phyloP scores from a whole-genome alignment of 2,329 filamentous ascomycete species.

The Colletotrichum endophyticum region DNA sequence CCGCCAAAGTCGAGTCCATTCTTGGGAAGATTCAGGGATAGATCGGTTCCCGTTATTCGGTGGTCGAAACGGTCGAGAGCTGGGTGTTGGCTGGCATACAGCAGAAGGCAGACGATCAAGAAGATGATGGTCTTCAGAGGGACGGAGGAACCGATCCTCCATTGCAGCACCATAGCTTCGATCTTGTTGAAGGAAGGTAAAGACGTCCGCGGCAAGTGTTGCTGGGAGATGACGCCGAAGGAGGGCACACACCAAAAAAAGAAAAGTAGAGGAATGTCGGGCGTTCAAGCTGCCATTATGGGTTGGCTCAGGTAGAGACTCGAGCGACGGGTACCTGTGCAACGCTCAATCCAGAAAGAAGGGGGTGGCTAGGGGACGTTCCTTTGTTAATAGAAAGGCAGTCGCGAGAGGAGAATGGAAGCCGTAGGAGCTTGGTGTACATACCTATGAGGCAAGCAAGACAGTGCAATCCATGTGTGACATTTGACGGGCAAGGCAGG shows the following conservation, averaged over 20 bases:
- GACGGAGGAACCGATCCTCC: conserved; percentile 1
- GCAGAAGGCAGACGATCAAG: not conserved
- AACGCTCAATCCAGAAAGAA: not conserved
- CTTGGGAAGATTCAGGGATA: conserved; percentile 8
- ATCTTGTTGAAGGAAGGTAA: not conserved
- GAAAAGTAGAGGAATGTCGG: not conserved
- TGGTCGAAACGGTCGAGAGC: conserved; percentile 18
- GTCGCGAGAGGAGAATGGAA: not conserved
- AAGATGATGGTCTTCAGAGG: not conserved
- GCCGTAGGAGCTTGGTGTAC: not conserved
- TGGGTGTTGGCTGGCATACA: conserved; percentile 15
- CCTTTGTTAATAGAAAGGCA: not conserved
- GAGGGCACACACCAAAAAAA: not conserved
- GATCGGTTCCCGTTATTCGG: conserved; percentile 5
- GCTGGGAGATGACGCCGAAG: not conserved
- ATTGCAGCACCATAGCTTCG: conserved; percentile 7
- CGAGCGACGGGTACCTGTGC: not conserved
- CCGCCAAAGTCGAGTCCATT: not conserved
- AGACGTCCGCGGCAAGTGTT: not conserved
- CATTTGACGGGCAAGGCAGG: not conserved
- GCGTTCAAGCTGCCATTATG: not conserved
- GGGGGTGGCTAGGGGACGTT: not conserved
- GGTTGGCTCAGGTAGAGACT: not conserved
- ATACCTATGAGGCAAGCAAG: not conserved
- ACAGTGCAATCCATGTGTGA: not conserved